Evolutionary conservation across 768 basidiomycete species (phyloP), one percentile per base, ranked within the genome.

Genomic region (Mycena vitilis): DNA sequence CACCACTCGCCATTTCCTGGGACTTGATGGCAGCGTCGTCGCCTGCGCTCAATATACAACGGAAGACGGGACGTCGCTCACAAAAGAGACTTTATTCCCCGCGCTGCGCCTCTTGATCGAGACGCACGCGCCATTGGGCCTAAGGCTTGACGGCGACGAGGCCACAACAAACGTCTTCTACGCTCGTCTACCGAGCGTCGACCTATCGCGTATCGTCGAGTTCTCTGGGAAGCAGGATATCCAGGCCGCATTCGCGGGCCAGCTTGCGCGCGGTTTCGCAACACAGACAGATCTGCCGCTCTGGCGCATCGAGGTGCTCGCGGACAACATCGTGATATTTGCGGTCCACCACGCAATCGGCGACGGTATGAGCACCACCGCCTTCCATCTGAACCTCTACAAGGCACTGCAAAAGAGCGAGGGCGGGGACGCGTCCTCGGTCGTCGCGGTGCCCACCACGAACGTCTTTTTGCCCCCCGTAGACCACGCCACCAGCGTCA

Each of bases 341-440:
- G 74, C 71, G 2, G 77, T 67, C 22, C 77, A 79, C 30, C 80
- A 81, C 60, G 66, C 65, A 34, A 71, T 80, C 55, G 76, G 69
- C 5, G 80, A 80, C 60, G 80, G 80, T 1, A 70, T 76, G 63
- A 80, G 79, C 53, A 74, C 73, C 2, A 22, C 73, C 4, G 76
- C 75, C 2, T 76, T 80, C 48, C 80, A 79, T 49, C 65, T 59
- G 42, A 20, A 60, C 18, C 74, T 81, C 6, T 66, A 75, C 13
- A 30, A 55, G 4, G 79, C 78, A 0, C 71, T 81, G 9, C 60
- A 66, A 25, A 22, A 42, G 0, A 13, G 20, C 8, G 5, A 10
- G 1, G 8, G 38, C 13, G 53, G 12, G 3, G 42, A 65, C 45
- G 13, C 38, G 4, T 34, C 62, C 0, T 20, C 49, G 0, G 5